These are phyloP conservation scores for Schizochytrium sp. DNA, from an alignment of 108 stramenopile species.

Conservation along the genomic window DNA sequence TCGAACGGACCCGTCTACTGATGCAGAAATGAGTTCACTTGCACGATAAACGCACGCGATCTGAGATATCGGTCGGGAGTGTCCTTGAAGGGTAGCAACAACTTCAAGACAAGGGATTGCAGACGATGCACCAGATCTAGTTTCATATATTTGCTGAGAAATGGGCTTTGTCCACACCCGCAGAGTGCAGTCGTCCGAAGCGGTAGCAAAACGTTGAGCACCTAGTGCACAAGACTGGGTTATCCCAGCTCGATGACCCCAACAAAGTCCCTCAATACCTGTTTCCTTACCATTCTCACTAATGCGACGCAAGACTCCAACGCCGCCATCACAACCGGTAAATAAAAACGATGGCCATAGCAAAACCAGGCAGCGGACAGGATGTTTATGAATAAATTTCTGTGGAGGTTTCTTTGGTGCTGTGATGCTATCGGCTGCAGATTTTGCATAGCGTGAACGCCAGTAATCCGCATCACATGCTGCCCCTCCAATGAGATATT, in stretches of 20 bases:
- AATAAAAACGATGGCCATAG: slow-evolving; percentile 5
- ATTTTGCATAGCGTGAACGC: not conserved
- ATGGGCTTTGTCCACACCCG: not conserved
- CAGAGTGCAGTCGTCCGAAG: not conserved
- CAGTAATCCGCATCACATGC: not conserved
- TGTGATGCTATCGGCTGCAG: not conserved
- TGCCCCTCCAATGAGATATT: not conserved
- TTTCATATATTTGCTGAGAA: not conserved
- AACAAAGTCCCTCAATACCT: not conserved
- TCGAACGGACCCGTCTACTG: not conserved
- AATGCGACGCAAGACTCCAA: not conserved
- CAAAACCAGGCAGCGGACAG: not conserved
- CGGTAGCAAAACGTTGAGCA: not conserved
- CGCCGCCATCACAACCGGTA: slow-evolving; percentile 13
- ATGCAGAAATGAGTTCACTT: not conserved
- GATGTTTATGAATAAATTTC: not conserved
- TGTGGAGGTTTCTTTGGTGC: not conserved
- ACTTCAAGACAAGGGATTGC: too few species aligned
- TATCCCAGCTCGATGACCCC: not conserved
- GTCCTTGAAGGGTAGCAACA: not conserved
- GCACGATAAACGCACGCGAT: not conserved
- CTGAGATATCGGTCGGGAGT: not conserved
- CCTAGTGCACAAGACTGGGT: not conserved
- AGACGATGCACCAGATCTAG: not conserved
- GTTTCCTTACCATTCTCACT: not conserved